phyloP scores from a whole-genome alignment of 75 land plant genomes.

The Pseudotsuga menziesii region DNA sequence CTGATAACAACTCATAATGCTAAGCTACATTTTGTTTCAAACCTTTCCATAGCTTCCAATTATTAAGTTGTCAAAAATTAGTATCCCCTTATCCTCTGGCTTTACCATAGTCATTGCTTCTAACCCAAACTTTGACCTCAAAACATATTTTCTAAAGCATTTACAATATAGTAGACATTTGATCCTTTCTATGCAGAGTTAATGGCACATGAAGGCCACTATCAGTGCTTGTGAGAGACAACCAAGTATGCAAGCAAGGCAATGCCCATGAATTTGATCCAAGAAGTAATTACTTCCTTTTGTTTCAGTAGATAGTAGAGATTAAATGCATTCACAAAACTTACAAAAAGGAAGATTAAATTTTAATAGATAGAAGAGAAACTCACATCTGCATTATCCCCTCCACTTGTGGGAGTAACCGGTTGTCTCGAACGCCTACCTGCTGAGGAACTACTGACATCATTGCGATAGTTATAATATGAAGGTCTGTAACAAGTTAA shows the following conservation, averaged over 20 bases:
- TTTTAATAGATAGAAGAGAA: neutral
- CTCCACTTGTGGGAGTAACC: conserved; percentile 17
- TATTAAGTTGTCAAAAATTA: too few relatives aligned
- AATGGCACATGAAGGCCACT: neutral
- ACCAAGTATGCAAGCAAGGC: too few relatives aligned
- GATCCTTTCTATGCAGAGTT: too few relatives aligned
- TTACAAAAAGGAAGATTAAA: neutral
- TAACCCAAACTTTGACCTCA: neutral
- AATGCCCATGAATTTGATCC: too few relatives aligned
- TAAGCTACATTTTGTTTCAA: too few relatives aligned
- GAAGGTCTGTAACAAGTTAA: conserved; percentile 14
- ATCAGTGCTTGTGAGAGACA: too few relatives aligned
- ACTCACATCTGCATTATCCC: conserved; percentile 5
- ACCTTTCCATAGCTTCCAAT: too few relatives aligned
- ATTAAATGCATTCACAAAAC: neutral
- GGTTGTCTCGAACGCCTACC: conserved; percentile 12
- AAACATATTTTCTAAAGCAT: too few relatives aligned
- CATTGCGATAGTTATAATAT: conserved; percentile 16
- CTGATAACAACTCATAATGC: too few relatives aligned
- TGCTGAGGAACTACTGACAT: conserved; percentile 5
- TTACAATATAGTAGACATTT: too few relatives aligned
- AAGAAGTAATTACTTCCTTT: neutral
- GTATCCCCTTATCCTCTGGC: too few relatives aligned
- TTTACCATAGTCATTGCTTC: neutral
- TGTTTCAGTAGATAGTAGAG: neutral